Conservation (phyloP, 805 yeast species). For the Lipomyces starkeyi region DNA sequence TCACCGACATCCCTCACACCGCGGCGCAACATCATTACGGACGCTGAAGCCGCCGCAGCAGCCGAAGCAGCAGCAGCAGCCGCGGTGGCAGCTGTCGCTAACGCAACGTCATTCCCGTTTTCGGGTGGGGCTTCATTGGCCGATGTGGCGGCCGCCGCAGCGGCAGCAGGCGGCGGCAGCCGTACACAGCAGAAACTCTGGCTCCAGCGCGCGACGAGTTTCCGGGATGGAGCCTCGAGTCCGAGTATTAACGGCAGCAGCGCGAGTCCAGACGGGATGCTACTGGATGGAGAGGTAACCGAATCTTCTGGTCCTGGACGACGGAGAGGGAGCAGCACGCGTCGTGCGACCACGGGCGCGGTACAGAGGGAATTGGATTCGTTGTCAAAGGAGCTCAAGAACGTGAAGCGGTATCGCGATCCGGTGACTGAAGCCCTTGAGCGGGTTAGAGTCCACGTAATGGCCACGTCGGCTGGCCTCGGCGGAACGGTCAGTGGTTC, state of each 20-base stretch:
- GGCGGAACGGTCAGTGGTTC: constrained; percentile 12
- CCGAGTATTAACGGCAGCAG: constrained; percentile 3
- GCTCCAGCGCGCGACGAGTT: constrained; percentile 20
- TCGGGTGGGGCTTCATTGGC: constrained; percentile 31
- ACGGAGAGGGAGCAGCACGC: background rate
- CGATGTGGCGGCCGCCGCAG: constrained; percentile 33
- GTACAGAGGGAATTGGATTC: constrained; percentile 28
- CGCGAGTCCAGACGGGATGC: constrained; percentile 6
- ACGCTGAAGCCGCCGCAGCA: constrained; percentile 36
- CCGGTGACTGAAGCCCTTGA: constrained; percentile 33
- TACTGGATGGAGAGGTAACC: background rate
- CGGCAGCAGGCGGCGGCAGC: constrained; percentile 16
- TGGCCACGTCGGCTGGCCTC: constrained; percentile 8
- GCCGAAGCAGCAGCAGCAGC: constrained; percentile 37
- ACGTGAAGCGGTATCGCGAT: constrained; percentile 35
- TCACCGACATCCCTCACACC: constrained; percentile 12
- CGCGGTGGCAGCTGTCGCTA: constrained; percentile 36
- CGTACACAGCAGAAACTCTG: constrained; percentile 28
- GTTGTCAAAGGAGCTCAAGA: constrained; percentile 33
- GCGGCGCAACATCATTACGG: constrained; percentile 28
- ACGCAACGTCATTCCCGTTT: constrained; percentile 17
- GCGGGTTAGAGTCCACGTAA: constrained; percentile 28
- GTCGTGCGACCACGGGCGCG: background rate
- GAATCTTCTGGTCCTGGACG: background rate
- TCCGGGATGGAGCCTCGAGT: constrained; percentile 1